phyloP scores from a whole-genome alignment of 2,329 filamentous ascomycete genomes.

The Fusarium sororula region DNA sequence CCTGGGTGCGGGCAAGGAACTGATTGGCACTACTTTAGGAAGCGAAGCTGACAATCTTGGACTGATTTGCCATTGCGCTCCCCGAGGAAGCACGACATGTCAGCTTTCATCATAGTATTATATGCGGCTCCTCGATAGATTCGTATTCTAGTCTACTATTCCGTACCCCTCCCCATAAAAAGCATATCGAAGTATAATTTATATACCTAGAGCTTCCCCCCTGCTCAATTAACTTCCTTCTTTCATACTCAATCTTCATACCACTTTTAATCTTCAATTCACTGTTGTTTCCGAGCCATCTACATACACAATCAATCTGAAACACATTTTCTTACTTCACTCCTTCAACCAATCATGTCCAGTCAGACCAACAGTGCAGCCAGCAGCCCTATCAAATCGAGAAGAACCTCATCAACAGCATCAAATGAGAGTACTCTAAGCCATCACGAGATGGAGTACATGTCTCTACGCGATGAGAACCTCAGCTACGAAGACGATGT shows the following conservation, averaged over 20 bases:
- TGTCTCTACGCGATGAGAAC: conserved; percentile 35
- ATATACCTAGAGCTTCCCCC: conserved; percentile 16
- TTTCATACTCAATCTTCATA: neutral
- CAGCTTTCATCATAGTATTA: conserved; percentile 30
- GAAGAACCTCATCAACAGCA: conserved; percentile 29
- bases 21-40: conserved; percentile 38
- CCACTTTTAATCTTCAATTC: conserved; percentile 1
- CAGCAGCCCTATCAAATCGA: conserved; percentile 25
- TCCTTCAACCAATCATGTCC: conserved; percentile 22
- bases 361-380: conserved; percentile 3
- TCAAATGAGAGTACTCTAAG: conserved; percentile 33
- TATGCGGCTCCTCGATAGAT: conserved; percentile 19
- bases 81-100: conserved; percentile 27
- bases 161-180: conserved; percentile 17
- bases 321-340: neutral
- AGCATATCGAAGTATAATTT: conserved; percentile 17
- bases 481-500: conserved; percentile 40
- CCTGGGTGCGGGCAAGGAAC: conserved; percentile 20
- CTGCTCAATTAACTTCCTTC: conserved; percentile 2
- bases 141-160: conserved; percentile 2
- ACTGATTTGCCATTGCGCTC: conserved; percentile 22
- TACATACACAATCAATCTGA: neutral
- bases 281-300: neutral
- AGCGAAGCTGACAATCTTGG: conserved; percentile 36
- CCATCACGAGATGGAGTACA: conserved; percentile 36